These are phyloP conservation scores for Debaryomyces castellii DNA, from an alignment of 805 yeast genomes.

Conservation along the genomic window DNA sequence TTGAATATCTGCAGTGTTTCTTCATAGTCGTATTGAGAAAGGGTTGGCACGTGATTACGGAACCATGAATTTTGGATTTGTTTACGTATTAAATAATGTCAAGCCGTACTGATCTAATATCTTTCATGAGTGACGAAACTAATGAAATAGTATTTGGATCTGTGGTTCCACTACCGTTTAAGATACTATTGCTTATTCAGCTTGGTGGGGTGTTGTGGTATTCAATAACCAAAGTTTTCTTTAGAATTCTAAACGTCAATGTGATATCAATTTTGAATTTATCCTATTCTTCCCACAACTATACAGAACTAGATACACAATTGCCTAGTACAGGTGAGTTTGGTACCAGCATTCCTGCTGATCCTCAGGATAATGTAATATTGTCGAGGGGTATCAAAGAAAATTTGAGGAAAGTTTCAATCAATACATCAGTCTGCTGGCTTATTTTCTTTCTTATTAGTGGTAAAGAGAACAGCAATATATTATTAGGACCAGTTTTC, in stretches of 20 bases:
- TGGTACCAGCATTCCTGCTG: slow-evolving; percentile 30
- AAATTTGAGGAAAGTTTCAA: slow-evolving; percentile 26
- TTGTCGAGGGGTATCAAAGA: slow-evolving; percentile 34
- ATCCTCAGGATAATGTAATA: slow-evolving; percentile 25
- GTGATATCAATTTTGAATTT: slow-evolving; percentile 43
- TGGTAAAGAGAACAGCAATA: slow-evolving; percentile 15
- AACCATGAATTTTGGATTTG: background rate
- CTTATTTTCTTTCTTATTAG: slow-evolving; percentile 13
- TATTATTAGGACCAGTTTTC: background rate
- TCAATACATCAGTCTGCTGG: slow-evolving; percentile 22
- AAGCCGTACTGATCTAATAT: background rate
- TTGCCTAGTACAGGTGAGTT: slow-evolving; percentile 28
- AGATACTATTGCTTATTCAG: slow-evolving; percentile 49
- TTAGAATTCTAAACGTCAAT: slow-evolving; percentile 40
- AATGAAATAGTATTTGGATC: slow-evolving; percentile 20
- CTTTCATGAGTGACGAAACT: background rate
- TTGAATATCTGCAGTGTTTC: too few relatives aligned
- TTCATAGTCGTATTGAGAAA: too few relatives aligned
- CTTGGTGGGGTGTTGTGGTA: slow-evolving; percentile 57
- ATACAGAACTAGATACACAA: slow-evolving; percentile 22
- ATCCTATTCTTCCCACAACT: slow-evolving; percentile 39
- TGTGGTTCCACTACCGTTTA: slow-evolving; percentile 38
- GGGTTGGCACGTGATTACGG: background rate
- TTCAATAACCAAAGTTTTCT: slow-evolving; percentile 39
- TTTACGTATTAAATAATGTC: background rate